Conservation (phyloP, 2,329 filamentous ascomycete genomes). For the Peltaster fructicola region DNA sequence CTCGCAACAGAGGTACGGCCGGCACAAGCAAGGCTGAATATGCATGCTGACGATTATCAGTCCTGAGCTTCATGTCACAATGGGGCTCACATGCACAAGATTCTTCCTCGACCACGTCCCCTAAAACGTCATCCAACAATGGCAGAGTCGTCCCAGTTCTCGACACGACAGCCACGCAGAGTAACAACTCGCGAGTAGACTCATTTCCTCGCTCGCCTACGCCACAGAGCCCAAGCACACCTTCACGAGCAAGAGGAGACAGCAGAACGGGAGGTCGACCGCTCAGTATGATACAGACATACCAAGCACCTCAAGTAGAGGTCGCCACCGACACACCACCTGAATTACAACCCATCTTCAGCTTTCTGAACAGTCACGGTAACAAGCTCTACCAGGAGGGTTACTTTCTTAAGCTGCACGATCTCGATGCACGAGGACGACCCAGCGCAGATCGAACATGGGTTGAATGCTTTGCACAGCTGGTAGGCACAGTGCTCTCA, state of each 20-base stretch:
- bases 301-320: conserved; percentile 74
- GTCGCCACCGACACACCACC: conserved; percentile 70
- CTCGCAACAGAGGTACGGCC: no score
- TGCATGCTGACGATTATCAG: no score
- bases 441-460: conserved; percentile 75
- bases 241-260: conserved; percentile 27
- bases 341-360: conserved; percentile 87
- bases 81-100: conserved; percentile 1
- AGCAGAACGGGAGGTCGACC: conserved; percentile 45
- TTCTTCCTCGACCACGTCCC: conserved; percentile 15
- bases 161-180: conserved; percentile 19
- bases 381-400: conserved; percentile 97
- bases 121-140: conserved; percentile 22
- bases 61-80: no score
- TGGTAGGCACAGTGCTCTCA: conserved; percentile 86
- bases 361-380: conserved; percentile 79
- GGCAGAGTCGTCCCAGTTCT: conserved; percentile 19
- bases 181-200: no score
- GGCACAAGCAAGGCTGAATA: no score
- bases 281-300: conserved; percentile 70
- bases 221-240: conserved; percentile 14
- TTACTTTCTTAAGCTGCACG: conserved; percentile 91
- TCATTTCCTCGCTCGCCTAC: conserved; percentile 3
- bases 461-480: conserved; percentile 93
- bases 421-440: conserved; percentile 77